Evolutionary conservation across 2,329 filamentous ascomycete genomes (phyloP).

Genomic region (Aspergillus ochraceus): DNA sequence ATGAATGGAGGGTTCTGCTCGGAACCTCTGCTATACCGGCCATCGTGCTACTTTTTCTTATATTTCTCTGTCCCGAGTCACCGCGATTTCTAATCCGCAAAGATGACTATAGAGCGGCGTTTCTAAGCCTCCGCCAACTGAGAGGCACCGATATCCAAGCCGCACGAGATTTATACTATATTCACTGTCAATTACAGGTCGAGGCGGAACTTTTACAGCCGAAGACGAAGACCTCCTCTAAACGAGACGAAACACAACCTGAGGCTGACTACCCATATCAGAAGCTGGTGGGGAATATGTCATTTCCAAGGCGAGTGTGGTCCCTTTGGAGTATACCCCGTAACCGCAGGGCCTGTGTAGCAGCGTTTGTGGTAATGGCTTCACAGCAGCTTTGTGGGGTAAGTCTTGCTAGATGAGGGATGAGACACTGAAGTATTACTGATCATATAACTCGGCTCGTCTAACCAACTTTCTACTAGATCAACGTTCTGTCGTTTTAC

Average conservation of each 20-base stretch:
- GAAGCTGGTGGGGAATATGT: constrained; percentile 8
- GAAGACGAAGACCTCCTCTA: background rate
- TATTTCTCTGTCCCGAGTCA: constrained; percentile 46
- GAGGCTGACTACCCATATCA: constrained; percentile 9
- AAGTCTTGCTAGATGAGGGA: background rate
- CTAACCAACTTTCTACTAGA: constrained; percentile 11
- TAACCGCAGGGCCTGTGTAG: constrained; percentile 26
- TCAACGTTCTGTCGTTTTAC: constrained; percentile 34
- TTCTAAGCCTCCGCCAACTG: constrained; percentile 34
- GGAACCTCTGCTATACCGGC: constrained; percentile 51
- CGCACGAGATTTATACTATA: constrained; percentile 38
- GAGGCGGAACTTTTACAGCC: constrained; percentile 23
- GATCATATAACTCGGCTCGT: too few species aligned
- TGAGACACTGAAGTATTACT: too few species aligned
- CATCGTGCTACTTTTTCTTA: constrained; percentile 45
- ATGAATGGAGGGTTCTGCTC: constrained; percentile 48
- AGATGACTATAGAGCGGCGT: constrained; percentile 28
- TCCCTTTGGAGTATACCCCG: constrained; percentile 22
- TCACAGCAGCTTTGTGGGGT: constrained; percentile 34
- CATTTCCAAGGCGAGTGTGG: constrained; percentile 19
- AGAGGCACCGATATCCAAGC: constrained; percentile 36
- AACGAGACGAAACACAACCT: background rate
- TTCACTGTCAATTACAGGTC: constrained; percentile 32
- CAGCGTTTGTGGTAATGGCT: constrained; percentile 30
- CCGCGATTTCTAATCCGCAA: constrained; percentile 42